phyloP scores from a whole-genome alignment of 176 grass and related monocot genomes.

The Lolium rigidum region DNA sequence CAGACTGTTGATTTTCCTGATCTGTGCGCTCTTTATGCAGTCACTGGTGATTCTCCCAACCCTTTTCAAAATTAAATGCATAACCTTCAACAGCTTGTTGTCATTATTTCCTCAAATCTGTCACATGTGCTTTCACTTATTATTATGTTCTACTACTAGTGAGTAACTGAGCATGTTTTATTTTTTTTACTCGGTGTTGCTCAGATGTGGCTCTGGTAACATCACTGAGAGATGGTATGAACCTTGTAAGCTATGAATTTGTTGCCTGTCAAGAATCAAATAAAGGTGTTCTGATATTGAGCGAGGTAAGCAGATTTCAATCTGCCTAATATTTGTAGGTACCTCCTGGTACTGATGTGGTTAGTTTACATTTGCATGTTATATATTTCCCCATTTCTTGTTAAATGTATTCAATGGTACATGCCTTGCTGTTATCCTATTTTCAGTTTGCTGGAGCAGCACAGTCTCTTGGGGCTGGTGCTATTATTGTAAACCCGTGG shows the following conservation, averaged over 20 bases:
- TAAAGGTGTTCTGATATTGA: conserved; percentile 96
- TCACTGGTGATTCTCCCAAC: conserved; percentile 66
- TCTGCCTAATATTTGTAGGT: background rate
- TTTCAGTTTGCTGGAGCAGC: conserved; percentile 97
- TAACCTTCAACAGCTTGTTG: background rate
- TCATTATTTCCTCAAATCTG: background rate
- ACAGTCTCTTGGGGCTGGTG: conserved; percentile 90
- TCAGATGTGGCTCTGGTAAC: conserved; percentile 96
- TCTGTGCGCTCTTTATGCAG: conserved; percentile 92
- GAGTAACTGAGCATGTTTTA: background rate
- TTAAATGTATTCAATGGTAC: background rate
- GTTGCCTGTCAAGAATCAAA: conserved; percentile 93
- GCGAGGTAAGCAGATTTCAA: conserved; percentile 65
- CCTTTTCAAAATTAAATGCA: background rate
- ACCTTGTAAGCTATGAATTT: conserved; percentile 98
- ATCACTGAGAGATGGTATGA: conserved; percentile 96
- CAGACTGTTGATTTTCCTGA: conserved; percentile 75
- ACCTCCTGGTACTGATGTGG: background rate
- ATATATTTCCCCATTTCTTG: background rate
- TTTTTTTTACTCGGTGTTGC: conserved; percentile 7
- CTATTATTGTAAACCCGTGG: conserved; percentile 94
- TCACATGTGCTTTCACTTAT: background rate
- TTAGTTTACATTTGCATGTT: background rate
- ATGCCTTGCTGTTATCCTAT: conserved; percentile 32
- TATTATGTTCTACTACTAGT: background rate